These are phyloP conservation scores for Thermothielavioides terrestris DNA, from an alignment of 495 filamentous ascomycete genomes.

Conservation along the genomic window DNA sequence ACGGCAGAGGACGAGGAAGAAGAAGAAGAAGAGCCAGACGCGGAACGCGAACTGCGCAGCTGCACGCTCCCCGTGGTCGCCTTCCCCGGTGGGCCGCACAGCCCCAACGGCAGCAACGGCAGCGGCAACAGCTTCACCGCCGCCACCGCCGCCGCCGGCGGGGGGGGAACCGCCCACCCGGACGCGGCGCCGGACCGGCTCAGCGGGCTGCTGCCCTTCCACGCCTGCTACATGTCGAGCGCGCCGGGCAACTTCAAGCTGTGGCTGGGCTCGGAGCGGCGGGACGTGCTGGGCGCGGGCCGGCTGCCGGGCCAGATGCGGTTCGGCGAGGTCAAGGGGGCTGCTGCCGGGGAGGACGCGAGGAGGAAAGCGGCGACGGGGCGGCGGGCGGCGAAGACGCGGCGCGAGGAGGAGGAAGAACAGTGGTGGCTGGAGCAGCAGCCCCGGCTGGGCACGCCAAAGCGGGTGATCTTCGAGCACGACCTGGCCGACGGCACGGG, in stretches of 20 bases:
- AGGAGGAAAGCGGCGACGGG: background rate
- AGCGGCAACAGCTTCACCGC: background rate
- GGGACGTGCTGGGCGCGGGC: conserved; percentile 36
- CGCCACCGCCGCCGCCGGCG: no score
- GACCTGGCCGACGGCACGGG: conserved; percentile 5
- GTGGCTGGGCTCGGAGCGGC: conserved; percentile 35
- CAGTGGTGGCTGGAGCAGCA: background rate
- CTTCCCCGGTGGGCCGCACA: conserved; percentile 21
- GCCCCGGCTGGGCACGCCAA: conserved; percentile 2
- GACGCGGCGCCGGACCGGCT: conserved; percentile 22
- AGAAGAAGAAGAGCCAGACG: background rate
- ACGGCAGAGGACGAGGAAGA: background rate
- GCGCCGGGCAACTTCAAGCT: conserved; percentile 29
- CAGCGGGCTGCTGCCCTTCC: conserved; percentile 37
- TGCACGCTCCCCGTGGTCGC: conserved; percentile 25
- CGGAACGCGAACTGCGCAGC: conserved; percentile 13
- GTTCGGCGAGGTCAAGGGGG: conserved; percentile 5
- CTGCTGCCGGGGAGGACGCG: background rate
- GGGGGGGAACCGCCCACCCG: background rate
- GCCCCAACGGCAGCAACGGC: background rate
- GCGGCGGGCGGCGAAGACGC: background rate
- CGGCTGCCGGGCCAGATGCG: conserved; percentile 34
- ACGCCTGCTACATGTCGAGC: conserved; percentile 33
- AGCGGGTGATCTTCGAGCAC: conserved; percentile 19
- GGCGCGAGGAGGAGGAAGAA: background rate